Base-by-base conservation (phyloP, 768 basidiomycete species). In the Termitomyces sp. region DNA sequence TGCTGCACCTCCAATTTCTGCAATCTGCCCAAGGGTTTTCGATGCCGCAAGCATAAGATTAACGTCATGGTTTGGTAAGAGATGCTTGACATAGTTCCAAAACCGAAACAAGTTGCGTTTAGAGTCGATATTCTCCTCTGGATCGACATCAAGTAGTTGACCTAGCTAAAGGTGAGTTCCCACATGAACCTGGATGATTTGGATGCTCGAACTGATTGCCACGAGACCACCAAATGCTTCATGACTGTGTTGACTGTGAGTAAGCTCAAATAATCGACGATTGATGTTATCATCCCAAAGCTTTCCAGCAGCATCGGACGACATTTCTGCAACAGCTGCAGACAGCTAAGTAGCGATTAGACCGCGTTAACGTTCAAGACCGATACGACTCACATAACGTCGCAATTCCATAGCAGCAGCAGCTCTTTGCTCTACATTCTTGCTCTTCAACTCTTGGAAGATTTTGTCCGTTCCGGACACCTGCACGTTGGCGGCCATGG, bases 41-140 rank as follows among this genome's bases (percentile, higher is more conserved):
- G 94, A 93, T 1, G 94, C 93, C 9, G 89, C 84, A 36, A 94
- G 81, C 94, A 98, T 98, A 68, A 99, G 86, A 70, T 90, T 89
- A 66, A 93, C 84, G 69, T 98, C 96, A 53, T 86, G 81, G 67
- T 92, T 92, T 4, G 93, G 93, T 20, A 97, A 80, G n/a, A 96
- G 81, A 42, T 90, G 85, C 68, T 94, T 92, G 72, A 97, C 88
- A 73, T 97, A 95, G 73, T 92, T 92, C 75, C 88, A 92, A 69
- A 95, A 87, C 51, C 91, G 84, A 72, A 90, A 94, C 39, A 91
- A 82, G 62, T 89, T 86, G 41, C 85, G 78, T 66, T 87, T 90
- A 44, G 88, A 87, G 69, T 92, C 89, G 51, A 91, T 84, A 9
- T 84, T 85, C 70, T 91, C 90, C 71, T 92, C 91, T 34, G 83